phyloP scores from a whole-genome alignment of 2,329 filamentous ascomycete genomes.

The Blastomyces silverae region DNA sequence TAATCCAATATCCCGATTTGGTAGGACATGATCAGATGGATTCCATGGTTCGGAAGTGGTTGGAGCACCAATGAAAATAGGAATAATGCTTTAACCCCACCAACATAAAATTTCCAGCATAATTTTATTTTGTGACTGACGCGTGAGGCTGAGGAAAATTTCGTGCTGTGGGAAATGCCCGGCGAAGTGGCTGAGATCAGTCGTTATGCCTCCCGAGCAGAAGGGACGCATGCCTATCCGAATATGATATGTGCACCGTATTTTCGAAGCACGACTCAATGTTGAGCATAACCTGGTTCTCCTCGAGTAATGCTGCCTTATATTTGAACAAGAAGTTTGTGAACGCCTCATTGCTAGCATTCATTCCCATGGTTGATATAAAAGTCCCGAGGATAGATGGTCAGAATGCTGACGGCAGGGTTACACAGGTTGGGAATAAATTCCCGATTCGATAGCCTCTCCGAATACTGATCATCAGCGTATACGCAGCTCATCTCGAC shows the following conservation, averaged over 20 bases:
- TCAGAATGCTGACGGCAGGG: background rate
- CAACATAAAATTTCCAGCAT: background rate
- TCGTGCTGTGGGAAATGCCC: background rate
- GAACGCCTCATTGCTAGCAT: background rate
- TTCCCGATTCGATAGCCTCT: background rate
- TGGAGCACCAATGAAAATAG: background rate
- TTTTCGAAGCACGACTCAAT: background rate
- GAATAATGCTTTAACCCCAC: background rate
- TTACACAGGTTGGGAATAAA: conserved; percentile 6
- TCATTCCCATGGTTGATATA: too few species aligned
- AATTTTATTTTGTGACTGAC: background rate
- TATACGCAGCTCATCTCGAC: background rate
- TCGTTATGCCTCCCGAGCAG: background rate
- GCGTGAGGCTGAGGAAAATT: background rate
- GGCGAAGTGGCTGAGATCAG: background rate
- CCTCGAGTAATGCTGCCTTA: background rate
- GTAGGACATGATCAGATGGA: background rate
- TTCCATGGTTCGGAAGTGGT: background rate
- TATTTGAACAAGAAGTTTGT: background rate
- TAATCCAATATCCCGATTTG: conserved; percentile 2
- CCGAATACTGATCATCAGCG: background rate
- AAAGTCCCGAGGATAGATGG: background rate
- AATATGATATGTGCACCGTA: background rate
- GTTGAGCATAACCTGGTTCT: background rate
- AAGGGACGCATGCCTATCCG: background rate